Conservation (phyloP, 139 green algal genomes). For the Chloropicon primus region DNA sequence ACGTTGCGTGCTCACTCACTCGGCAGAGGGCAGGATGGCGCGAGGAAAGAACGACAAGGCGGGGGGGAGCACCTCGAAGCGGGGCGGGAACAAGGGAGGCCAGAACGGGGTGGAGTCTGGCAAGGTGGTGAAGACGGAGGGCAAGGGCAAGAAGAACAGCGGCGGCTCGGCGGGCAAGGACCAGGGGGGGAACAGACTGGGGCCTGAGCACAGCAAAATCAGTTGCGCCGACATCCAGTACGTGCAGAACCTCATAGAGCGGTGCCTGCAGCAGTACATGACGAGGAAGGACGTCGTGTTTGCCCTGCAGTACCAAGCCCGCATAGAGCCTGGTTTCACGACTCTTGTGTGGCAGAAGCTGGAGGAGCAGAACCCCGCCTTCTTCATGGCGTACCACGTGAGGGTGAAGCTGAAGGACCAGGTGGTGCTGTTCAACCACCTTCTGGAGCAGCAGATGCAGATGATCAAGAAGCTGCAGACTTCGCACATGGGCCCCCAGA, state of each 20-base stretch:
- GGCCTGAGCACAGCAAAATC: slow-evolving; percentile 28
- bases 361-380: slow-evolving; percentile 83
- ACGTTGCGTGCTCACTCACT: too few relatives aligned
- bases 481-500: background rate
- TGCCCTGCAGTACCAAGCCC: slow-evolving; percentile 51
- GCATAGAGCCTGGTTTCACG: slow-evolving; percentile 76
- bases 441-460: slow-evolving; percentile 69
- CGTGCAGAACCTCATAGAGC: slow-evolving; percentile 85
- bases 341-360: slow-evolving; percentile 83
- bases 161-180: background rate
- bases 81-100: background rate
- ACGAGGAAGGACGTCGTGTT: slow-evolving; percentile 59
- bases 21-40: background rate
- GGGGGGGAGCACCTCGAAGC: background rate
- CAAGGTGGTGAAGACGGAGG: background rate
- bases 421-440: slow-evolving; percentile 86
- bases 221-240: slow-evolving; percentile 62
- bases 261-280: slow-evolving; percentile 87
- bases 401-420: slow-evolving; percentile 75
- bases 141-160: background rate
- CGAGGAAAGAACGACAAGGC: background rate
- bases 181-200: background rate
- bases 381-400: slow-evolving; percentile 78
- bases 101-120: background rate
- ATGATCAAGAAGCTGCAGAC: slow-evolving; percentile 34